Evolutionary conservation across 208 protist genomes (phyloP).

Genomic region (Wallacemonas sp.): DNA sequence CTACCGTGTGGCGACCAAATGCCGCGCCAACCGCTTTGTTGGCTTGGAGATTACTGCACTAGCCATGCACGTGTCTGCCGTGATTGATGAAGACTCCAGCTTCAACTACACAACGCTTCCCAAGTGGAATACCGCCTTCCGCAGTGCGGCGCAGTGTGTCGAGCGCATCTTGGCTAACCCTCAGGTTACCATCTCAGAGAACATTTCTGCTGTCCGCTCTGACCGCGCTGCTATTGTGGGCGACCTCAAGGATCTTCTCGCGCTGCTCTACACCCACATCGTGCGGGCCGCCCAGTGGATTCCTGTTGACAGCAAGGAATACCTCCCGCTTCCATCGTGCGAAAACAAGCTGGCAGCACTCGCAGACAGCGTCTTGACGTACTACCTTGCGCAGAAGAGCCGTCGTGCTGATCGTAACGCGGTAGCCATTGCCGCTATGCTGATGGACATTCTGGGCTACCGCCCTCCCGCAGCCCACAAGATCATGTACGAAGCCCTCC

Average conservation of each 20-base stretch:
- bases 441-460: conserved; percentile 67
- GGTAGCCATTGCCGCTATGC: conserved; percentile 44
- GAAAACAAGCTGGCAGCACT: conserved; percentile 76
- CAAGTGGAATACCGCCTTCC: conserved; percentile 53
- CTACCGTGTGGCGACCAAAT: conserved; percentile 17
- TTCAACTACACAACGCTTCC: conserved; percentile 44
- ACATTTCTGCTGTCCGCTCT: conserved; percentile 23
- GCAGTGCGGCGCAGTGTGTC: conserved; percentile 35
- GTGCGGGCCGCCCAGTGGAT: conserved; percentile 59
- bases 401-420: conserved; percentile 20
- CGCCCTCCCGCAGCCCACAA: conserved; percentile 70
- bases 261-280: conserved; percentile 50
- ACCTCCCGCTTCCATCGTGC: conserved; percentile 55
- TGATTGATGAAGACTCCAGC: conserved; percentile 49
- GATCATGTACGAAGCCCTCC: conserved; percentile 51
- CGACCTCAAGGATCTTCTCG: conserved; percentile 49
- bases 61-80: conserved; percentile 38
- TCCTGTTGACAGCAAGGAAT: conserved; percentile 34
- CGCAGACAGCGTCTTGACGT: conserved; percentile 52
- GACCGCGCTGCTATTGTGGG: conserved; percentile 45
- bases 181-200: conserved; percentile 42
- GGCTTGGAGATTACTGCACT: conserved; percentile 57
- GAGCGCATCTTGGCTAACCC: conserved; percentile 39
- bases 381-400: conserved; percentile 43
- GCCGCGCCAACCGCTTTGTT: conserved; percentile 38